Evolutionary conservation across 257 asterid genomes (phyloP), one percentile per base, ranked within the genome.

Genomic region (Osmanthus fragrans): DNA sequence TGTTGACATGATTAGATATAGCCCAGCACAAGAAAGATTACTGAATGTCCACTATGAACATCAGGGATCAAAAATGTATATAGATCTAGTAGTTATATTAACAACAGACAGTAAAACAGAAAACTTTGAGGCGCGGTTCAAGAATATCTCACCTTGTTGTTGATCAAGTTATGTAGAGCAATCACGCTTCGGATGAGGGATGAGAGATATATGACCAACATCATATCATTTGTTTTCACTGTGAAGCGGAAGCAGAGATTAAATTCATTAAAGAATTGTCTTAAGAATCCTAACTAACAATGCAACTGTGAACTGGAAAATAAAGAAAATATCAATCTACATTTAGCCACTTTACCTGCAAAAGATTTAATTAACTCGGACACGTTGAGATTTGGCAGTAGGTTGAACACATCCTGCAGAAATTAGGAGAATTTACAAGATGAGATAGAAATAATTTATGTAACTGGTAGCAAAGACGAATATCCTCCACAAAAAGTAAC

Each of bases 211-310:
- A 93, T 93, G 80, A 93, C 98, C 92, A 93, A 76, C 97, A 93
- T 93, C 97, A 91, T 91, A 86, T 93, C 97, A 86, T 93, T 93
- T 32, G 98, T 93, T 88, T 93, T 93, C 88, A 93, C 97, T 93
- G 89, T 80, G 82, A 42, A 82, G 65, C 74, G 60, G 51, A 56
- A 71, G 65, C 16, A 76, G 70, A 78, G 49, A 73, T 45, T 64
- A 5, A 75, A 13, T 45, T 72, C 27, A 74, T 25, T 65, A 69
- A 36, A 30, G 29, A 75, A 37, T 70, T 7, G 63, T 19, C 74
- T 2, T 11, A 73, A 2, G 39, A 72, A 45, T 72, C 42, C 56
- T 32, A 42, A 25, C 56, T 32, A 42, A 25, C 25, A 21, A 78
- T 19, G 21, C 29, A 40, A 16, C 9, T 9, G 72, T 21, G 2